phyloP scores from a whole-genome alignment of 495 filamentous ascomycete genomes.

The Pyrenula aspistea region DNA sequence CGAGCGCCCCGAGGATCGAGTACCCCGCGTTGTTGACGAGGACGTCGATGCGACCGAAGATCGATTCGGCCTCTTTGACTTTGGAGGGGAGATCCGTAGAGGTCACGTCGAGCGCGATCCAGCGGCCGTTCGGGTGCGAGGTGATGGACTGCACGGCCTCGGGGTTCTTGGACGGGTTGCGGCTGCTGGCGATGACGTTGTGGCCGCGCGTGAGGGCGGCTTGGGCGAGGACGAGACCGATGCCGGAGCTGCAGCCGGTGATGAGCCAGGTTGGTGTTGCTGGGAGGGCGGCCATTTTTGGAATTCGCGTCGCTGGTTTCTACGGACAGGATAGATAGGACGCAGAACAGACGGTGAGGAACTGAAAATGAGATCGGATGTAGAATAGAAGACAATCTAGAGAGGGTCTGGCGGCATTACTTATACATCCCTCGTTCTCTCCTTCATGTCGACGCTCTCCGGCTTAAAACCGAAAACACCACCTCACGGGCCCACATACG shows the following conservation, averaged over 20 bases:
- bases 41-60: conserved; percentile 33
- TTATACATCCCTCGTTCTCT: too few species aligned
- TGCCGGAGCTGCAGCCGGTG: conserved; percentile 30
- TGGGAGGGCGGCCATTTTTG: not conserved
- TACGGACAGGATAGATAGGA: too few species aligned
- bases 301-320: too few species aligned
- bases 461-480: too few species aligned
- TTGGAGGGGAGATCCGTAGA: conserved; percentile 11
- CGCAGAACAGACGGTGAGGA: too few species aligned
- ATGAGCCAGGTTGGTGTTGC: conserved; percentile 26
- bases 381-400: too few species aligned
- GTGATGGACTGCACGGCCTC: conserved; percentile 22
- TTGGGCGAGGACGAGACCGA: conserved; percentile 24
- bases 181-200: conserved; percentile 29
- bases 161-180: conserved; percentile 12
- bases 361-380: too few species aligned
- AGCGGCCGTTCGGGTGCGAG: conserved; percentile 20
- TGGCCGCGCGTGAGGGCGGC: conserved; percentile 23
- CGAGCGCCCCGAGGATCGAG: conserved; percentile 25
- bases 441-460: too few species aligned
- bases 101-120: conserved; percentile 25
- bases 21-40: conserved; percentile 39
- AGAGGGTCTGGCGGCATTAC: too few species aligned
- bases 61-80: conserved; percentile 16
- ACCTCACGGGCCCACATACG: too few species aligned